phyloP scores from a whole-genome alignment of 345 rosid species.

The Iberis pinnata region DNA sequence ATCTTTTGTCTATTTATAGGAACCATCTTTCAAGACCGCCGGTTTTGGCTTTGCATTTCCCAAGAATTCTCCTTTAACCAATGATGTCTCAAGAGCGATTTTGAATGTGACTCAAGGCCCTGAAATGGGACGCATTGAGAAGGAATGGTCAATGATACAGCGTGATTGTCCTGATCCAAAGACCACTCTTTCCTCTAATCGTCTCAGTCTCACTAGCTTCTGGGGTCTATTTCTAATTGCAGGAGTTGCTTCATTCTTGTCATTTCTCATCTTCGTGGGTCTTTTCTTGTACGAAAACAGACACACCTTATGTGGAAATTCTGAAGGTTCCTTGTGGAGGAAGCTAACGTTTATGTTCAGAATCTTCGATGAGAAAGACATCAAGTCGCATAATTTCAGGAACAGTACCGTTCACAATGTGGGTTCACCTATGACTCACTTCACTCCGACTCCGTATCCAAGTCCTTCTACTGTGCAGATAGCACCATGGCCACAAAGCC shows the following conservation, averaged over 20 bases:
- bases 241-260: conserved; percentile 30
- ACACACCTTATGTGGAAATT: conserved; percentile 1
- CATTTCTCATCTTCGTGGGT: conserved; percentile 24
- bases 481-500: conserved; percentile 12
- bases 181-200: conserved; percentile 17
- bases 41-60: conserved; percentile 43
- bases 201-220: conserved; percentile 35
- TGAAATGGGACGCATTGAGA: conserved; percentile 22
- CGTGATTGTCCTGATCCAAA: conserved; percentile 18
- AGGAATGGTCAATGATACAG: not conserved
- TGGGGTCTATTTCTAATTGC: conserved; percentile 42
- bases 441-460: not conserved
- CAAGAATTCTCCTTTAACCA: conserved; percentile 31
- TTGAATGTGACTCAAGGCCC: conserved; percentile 34
- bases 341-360: conserved; percentile 15
- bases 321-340: conserved; percentile 26
- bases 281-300: conserved; percentile 20
- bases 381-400: conserved; percentile 29
- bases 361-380: conserved; percentile 35
- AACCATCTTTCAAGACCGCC: not conserved
- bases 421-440: too few relatives aligned
- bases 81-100: conserved; percentile 40
- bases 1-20: too few relatives aligned
- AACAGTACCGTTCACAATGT: conserved; percentile 12
- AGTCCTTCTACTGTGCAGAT: conserved; percentile 23